Evolutionary conservation across 2,329 filamentous ascomycete genomes (phyloP).

Genomic region (Pseudophaeomoniella oleicola): DNA sequence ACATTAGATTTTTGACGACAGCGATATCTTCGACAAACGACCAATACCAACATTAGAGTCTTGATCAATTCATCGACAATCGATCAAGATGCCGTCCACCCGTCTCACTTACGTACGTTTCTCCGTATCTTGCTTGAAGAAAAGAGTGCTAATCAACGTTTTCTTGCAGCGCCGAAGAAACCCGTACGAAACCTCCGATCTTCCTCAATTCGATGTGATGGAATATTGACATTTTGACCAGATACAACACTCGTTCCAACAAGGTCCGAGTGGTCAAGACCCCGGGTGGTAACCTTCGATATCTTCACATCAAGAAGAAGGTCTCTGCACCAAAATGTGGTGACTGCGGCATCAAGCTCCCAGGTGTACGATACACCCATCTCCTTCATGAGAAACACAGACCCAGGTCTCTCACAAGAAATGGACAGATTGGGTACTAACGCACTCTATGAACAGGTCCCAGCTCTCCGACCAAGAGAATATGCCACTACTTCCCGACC

Average conservation of each 20-base stretch:
- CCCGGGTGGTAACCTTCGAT: constrained; percentile 85
- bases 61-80: constrained; percentile 23
- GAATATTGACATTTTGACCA: constrained; percentile 27
- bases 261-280: constrained; percentile 93
- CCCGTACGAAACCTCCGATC: constrained; percentile 18
- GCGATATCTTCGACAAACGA: constrained; percentile 24
- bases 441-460: constrained; percentile 49
- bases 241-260: constrained; percentile 98
- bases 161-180: constrained; percentile 36
- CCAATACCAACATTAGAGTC: constrained; percentile 22
- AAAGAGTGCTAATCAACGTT: constrained; percentile 20
- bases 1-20: neutral
- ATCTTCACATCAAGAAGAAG: constrained; percentile 99
- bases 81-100: constrained; percentile 37
- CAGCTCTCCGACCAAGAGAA: constrained; percentile 94
- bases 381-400: constrained; percentile 1
- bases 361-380: constrained; percentile 63
- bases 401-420: neutral
- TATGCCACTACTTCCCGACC: constrained; percentile 94
- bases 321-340: constrained; percentile 97
- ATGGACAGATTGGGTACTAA: constrained; percentile 3
- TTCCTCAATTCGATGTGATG: neutral
- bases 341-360: constrained; percentile 96
- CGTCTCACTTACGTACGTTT: constrained; percentile 34
- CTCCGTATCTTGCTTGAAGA: constrained; percentile 1